Evolutionary conservation across 768 basidiomycete genomes (phyloP).

Genomic region (Lactarius deliciosus): DNA sequence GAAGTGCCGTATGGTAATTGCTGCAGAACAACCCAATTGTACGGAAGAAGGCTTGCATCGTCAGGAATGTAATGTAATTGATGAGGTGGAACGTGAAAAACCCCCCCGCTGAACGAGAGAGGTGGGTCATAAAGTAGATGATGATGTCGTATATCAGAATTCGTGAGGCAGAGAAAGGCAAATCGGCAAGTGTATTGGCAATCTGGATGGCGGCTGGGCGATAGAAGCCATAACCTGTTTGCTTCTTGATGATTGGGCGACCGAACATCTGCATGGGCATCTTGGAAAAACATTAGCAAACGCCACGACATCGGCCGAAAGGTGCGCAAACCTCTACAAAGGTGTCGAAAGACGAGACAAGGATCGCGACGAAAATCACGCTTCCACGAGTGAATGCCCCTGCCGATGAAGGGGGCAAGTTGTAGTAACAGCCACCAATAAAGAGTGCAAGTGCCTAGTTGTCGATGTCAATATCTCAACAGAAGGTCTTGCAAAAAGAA

Average conservation of each 20-base stretch:
- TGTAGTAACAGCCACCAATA: constrained; percentile 72
- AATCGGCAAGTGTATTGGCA: constrained; percentile 65
- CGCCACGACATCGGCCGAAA: background rate
- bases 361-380: constrained; percentile 69
- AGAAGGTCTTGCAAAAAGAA: constrained; percentile 40
- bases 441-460: constrained; percentile 49
- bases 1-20: constrained; percentile 55
- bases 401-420: constrained; percentile 67
- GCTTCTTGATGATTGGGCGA: constrained; percentile 72
- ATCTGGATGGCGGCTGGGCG: constrained; percentile 63
- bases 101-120: constrained; percentile 43
- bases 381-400: constrained; percentile 89
- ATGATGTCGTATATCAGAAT: constrained; percentile 63
- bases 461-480: background rate
- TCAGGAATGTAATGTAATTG: constrained; percentile 60
- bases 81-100: constrained; percentile 68
- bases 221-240: constrained; percentile 65
- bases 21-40: constrained; percentile 59
- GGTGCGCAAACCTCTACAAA: constrained; percentile 56
- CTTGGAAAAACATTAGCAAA: constrained; percentile 43
- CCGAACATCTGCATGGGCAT: constrained; percentile 81
- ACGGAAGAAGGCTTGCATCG: constrained; percentile 87
- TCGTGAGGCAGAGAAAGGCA: constrained; percentile 66
- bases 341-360: constrained; percentile 68
- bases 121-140: constrained; percentile 66